phyloP scores from a whole-genome alignment of 371 early-diverging fungal species.

The Mucor plumbeus region DNA sequence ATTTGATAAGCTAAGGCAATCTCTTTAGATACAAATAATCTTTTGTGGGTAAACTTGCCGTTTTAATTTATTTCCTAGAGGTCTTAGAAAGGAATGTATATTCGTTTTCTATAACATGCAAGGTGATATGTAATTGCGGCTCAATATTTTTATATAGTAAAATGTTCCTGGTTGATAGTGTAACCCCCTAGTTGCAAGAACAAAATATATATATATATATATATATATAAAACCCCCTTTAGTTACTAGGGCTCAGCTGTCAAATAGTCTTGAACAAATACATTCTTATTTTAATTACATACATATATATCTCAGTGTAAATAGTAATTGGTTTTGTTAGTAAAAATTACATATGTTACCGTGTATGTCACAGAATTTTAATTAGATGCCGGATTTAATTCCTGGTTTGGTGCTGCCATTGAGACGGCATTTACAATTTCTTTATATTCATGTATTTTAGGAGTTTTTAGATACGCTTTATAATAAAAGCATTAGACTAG shows the following conservation, averaged over 20 bases:
- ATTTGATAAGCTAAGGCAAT: too few relatives aligned
- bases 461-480: too few relatives aligned
- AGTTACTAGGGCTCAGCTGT: not conserved
- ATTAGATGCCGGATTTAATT: constrained; percentile 2
- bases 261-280: not conserved
- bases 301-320: not conserved
- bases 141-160: not conserved
- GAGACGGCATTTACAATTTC: not conserved
- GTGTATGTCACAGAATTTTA: not conserved
- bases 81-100: not conserved
- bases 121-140: not conserved
- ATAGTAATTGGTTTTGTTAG: not conserved
- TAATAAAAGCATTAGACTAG: too few relatives aligned
- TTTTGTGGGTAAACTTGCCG: too few relatives aligned
- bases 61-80: too few relatives aligned
- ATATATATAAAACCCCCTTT: not conserved
- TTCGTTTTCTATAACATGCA: not conserved
- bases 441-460: too few relatives aligned
- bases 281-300: not conserved
- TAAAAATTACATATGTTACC: not conserved
- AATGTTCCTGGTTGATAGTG: not conserved
- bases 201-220: not conserved
- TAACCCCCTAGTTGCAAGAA: not conserved
- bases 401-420: not conserved
- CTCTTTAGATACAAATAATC: too few relatives aligned